Evolutionary conservation across 371 early-diverging fungal species (phyloP).

Genomic region (Mucor piriformis): DNA sequence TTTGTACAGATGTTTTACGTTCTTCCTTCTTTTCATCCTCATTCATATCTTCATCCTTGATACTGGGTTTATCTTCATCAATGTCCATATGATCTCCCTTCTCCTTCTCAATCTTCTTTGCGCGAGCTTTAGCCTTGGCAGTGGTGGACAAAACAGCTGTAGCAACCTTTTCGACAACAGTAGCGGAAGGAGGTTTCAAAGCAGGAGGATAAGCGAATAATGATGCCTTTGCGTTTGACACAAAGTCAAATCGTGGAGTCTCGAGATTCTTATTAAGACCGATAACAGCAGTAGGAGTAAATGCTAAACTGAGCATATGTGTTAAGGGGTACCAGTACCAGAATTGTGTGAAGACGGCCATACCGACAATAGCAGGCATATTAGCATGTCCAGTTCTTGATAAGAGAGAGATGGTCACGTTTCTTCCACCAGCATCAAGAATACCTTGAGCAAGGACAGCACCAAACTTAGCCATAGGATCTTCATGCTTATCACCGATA

Average conservation of each 20-base stretch:
- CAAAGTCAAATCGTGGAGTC: conserved; percentile 86
- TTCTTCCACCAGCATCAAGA: conserved; percentile 97
- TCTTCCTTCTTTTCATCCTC: conserved; percentile 43
- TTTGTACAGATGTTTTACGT: conserved; percentile 30
- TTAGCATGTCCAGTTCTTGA: conserved; percentile 89
- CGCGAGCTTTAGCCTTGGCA: conserved; percentile 88
- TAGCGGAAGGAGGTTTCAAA: conserved; percentile 68
- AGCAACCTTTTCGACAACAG: conserved; percentile 72
- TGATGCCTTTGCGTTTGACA: conserved; percentile 84
- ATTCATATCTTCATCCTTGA: conserved; percentile 48
- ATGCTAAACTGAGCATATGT: conserved; percentile 92
- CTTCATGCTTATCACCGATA: conserved; percentile 92
- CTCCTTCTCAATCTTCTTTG: conserved; percentile 82
- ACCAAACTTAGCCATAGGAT: conserved; percentile 95
- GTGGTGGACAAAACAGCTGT: conserved; percentile 96
- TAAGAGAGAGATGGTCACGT: conserved; percentile 91
- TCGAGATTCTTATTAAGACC: conserved; percentile 88
- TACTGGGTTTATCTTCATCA: conserved; percentile 50
- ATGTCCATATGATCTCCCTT: conserved; percentile 61
- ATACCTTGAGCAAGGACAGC: conserved; percentile 98
- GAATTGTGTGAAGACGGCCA: conserved; percentile 97
- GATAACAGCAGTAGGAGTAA: conserved; percentile 95
- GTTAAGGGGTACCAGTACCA: conserved; percentile 99
- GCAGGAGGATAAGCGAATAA: conserved; percentile 93
- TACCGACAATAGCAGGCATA: conserved; percentile 95